Percentiles rank a stretch among this genome's conserved stretches.
Evolutionary conservation across 257 asterid species (phyloP).

Genomic region (Thymus mandschuricus): DNA sequence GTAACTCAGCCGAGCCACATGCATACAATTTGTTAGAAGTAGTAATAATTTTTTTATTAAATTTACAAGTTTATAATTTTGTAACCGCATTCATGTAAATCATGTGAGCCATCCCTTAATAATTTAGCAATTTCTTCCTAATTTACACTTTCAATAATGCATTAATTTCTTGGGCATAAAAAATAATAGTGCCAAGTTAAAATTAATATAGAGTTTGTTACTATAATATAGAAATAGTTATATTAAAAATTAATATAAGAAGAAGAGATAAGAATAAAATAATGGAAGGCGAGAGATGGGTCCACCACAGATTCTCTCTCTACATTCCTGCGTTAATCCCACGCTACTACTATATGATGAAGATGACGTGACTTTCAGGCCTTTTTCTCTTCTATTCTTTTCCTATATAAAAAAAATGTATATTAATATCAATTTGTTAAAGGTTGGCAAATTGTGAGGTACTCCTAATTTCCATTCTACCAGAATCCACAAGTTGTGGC

Average conservation of each 20-base stretch:
- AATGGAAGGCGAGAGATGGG: constrained; percentile 1
- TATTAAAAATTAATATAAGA: neutral
- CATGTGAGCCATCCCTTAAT: too few relatives aligned
- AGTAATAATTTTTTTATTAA: too few relatives aligned
- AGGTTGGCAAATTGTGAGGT: constrained; percentile 29
- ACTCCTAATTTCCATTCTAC: neutral
- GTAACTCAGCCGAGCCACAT: constrained; percentile 23
- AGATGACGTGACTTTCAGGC: neutral
- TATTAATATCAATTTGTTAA: constrained; percentile 1
- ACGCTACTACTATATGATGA: constrained; percentile 39
- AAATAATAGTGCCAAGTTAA: too few relatives aligned
- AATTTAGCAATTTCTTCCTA: too few relatives aligned
- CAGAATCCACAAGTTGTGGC: neutral
- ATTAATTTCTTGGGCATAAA: too few relatives aligned
- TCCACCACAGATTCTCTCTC: constrained; percentile 39
- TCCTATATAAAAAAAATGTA: neutral
- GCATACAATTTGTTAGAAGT: neutral
- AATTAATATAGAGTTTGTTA: too few relatives aligned
- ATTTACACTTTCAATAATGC: too few relatives aligned
- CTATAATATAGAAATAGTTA: too few relatives aligned
- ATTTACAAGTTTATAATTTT: too few relatives aligned
- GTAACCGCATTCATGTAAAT: too few relatives aligned
- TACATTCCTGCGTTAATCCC: constrained; percentile 33
- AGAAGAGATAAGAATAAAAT: constrained; percentile 24
- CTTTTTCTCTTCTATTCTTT: neutral